Evolutionary conservation across 140 eudicot genomes (phyloP).

Genomic region (Stevia rebaudiana): DNA sequence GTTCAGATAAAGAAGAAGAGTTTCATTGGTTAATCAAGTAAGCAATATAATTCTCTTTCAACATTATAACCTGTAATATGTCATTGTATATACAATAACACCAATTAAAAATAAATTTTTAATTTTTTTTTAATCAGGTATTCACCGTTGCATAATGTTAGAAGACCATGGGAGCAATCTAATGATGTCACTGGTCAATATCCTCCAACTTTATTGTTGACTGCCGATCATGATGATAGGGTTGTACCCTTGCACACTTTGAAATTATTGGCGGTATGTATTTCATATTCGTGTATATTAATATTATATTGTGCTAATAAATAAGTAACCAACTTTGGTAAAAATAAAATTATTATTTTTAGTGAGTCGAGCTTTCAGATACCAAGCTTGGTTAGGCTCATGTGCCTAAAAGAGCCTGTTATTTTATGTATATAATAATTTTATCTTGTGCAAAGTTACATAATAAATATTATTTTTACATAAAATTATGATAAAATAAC

Average conservation of each 20-base stretch:
- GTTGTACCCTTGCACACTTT: conserved; percentile 96
- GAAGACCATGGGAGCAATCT: conserved; percentile 92
- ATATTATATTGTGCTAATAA: neutral
- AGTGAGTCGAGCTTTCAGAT: too few relatives aligned
- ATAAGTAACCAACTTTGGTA: neutral
- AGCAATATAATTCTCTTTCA: conserved; percentile 23
- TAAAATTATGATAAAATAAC: too few relatives aligned
- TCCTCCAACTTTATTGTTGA: conserved; percentile 85
- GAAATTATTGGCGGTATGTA: conserved; percentile 77
- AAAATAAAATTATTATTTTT: too few relatives aligned
- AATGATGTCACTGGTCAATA: conserved; percentile 52
- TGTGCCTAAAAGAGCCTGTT: too few relatives aligned
- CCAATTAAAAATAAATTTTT: neutral
- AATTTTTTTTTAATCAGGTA: conserved; percentile 41
- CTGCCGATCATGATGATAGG: conserved; percentile 98
- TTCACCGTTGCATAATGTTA: conserved; percentile 89
- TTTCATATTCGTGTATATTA: neutral
- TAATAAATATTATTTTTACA: too few relatives aligned
- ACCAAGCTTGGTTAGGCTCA: too few relatives aligned
- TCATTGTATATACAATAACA: neutral
- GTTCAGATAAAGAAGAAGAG: conserved; percentile 86
- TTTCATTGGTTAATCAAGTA: conserved; percentile 80
- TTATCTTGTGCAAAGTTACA: too few relatives aligned
- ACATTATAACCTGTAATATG: neutral
- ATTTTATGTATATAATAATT: too few relatives aligned